phyloP scores from a whole-genome alignment of 2,329 filamentous ascomycete species.

The Stachybotrys echinatus region DNA sequence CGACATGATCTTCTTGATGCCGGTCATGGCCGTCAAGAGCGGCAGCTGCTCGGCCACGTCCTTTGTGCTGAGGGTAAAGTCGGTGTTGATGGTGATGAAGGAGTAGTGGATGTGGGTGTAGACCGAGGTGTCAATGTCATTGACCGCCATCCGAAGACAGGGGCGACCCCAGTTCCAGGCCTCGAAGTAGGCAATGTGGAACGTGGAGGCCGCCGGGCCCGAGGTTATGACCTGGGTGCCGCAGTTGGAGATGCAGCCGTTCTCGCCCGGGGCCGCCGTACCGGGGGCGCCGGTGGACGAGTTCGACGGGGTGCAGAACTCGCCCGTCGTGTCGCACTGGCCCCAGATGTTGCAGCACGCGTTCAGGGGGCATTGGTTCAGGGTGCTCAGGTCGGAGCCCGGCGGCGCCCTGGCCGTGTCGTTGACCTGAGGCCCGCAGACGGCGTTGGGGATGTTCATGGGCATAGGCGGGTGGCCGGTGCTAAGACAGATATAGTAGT shows the following conservation, averaged over 20 bases:
- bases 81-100: not conserved
- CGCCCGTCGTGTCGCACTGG: constrained; percentile 31
- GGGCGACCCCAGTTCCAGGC: constrained; percentile 2
- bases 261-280: constrained; percentile 20
- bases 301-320: constrained; percentile 28
- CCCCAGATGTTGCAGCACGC: constrained; percentile 32
- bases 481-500: constrained; percentile 20
- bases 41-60: constrained; percentile 17
- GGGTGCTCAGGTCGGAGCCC: constrained; percentile 8
- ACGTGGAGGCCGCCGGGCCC: constrained; percentile 1
- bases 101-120: constrained; percentile 1
- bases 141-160: not conserved
- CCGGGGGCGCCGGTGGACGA: constrained; percentile 26
- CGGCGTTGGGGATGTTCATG: constrained; percentile 8
- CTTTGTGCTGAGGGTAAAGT: not conserved
- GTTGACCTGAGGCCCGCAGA: constrained; percentile 22
- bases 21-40: constrained; percentile 15
- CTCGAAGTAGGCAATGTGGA: constrained; percentile 14
- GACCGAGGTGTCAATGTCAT: not conserved
- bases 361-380: constrained; percentile 24
- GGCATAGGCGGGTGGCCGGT: constrained; percentile 22
- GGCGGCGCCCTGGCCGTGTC: constrained; percentile 9
- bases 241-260: constrained; percentile 23
- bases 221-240: constrained; percentile 14
- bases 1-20: constrained; percentile 14